phyloP scores from a whole-genome alignment of 306 rosid genomes.

The Begonia peltatifolia region DNA sequence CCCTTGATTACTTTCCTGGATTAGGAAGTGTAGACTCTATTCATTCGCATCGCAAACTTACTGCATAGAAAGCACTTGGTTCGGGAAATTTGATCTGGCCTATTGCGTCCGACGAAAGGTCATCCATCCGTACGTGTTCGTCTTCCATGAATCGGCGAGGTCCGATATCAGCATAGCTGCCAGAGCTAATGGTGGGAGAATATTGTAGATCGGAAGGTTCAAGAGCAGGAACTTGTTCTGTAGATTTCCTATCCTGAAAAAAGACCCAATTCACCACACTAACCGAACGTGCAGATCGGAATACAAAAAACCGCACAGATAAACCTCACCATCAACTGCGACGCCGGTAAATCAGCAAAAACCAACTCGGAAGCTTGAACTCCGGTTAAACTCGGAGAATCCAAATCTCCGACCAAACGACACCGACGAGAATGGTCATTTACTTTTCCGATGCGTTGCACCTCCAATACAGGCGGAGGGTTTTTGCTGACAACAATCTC shows the following conservation, averaged over 20 bases:
- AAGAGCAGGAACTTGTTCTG: conserved; percentile 12
- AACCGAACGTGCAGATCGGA: background rate
- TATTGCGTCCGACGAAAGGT: conserved; percentile 56
- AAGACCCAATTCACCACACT: background rate
- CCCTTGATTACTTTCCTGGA: conserved; percentile 7
- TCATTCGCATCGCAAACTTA: conserved; percentile 15
- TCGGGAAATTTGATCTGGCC: conserved; percentile 45
- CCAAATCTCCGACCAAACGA: conserved; percentile 31
- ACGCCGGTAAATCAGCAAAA: conserved; percentile 32
- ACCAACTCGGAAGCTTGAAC: conserved; percentile 37
- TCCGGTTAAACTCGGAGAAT: conserved; percentile 26
- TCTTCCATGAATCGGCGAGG: conserved; percentile 95
- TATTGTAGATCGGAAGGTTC: conserved; percentile 29
- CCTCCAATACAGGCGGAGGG: conserved; percentile 39
- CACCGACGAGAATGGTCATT: conserved; percentile 7
- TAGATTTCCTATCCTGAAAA: conserved; percentile 33
- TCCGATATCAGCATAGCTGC: conserved; percentile 88
- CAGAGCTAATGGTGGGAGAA: conserved; percentile 71
- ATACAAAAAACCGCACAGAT: background rate
- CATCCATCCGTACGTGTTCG: conserved; percentile 87
- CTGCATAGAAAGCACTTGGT: conserved; percentile 98
- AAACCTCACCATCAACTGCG: conserved; percentile 38
- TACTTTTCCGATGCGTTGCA: conserved; percentile 32
- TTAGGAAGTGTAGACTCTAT: background rate
- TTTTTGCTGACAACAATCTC: conserved; percentile 41